Evolutionary conservation across 768 basidiomycete species (phyloP).

Genomic region (Rossbeevera mucosa): DNA sequence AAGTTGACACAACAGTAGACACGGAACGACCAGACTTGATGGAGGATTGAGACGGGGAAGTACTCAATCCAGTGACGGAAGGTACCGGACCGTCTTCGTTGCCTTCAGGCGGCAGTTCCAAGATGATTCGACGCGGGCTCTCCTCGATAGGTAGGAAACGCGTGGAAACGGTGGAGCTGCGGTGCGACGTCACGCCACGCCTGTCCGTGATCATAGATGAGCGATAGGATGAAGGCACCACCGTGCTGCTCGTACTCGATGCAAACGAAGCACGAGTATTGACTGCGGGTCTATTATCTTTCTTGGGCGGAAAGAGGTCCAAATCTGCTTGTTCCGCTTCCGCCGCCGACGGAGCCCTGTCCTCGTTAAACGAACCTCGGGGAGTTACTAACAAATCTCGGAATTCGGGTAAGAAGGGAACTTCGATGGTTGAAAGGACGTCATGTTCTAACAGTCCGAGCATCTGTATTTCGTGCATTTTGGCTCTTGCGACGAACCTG

Average conservation of each 20-base stretch:
- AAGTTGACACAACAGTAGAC: slow-evolving; percentile 35
- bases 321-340: slow-evolving; percentile 74
- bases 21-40: slow-evolving; percentile 49
- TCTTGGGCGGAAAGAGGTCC: slow-evolving; percentile 56
- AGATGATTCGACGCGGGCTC: slow-evolving; percentile 49
- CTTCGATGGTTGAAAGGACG: slow-evolving; percentile 81
- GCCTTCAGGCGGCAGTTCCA: slow-evolving; percentile 49
- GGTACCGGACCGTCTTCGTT: slow-evolving; percentile 29
- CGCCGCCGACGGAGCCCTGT: slow-evolving; percentile 38
- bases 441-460: slow-evolving; percentile 89
- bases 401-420: slow-evolving; percentile 65
- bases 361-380: slow-evolving; percentile 32
- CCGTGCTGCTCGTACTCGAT: slow-evolving; percentile 38
- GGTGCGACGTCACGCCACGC: slow-evolving; percentile 38
- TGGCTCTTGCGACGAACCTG: slow-evolving; percentile 91
- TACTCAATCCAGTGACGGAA: slow-evolving; percentile 42
- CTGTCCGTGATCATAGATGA: slow-evolving; percentile 35
- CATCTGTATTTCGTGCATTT: slow-evolving; percentile 97
- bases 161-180: slow-evolving; percentile 44
- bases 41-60: slow-evolving; percentile 65
- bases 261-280: slow-evolving; percentile 37
- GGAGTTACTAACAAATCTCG: slow-evolving; percentile 30
- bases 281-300: slow-evolving; percentile 31
- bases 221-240: slow-evolving; percentile 34
- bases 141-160: slow-evolving; percentile 68